These are phyloP conservation scores for Yamadazyma conglobata DNA, from an alignment of 1,139 yeast genomes.

Conservation along the genomic window DNA sequence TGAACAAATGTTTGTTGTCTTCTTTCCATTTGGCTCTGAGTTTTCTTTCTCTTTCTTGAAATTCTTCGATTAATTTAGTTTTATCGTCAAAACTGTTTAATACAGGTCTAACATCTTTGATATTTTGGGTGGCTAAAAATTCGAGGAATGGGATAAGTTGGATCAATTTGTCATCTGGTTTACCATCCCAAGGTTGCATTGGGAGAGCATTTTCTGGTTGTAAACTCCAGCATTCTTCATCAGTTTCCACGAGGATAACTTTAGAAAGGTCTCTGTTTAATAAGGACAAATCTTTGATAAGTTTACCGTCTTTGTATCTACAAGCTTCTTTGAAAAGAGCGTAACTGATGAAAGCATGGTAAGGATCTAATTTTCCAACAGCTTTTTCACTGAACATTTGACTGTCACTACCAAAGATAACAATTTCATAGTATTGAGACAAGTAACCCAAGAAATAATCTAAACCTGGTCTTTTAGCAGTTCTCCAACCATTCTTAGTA, in stretches of 20 bases:
- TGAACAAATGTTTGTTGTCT: slow-evolving; percentile 55
- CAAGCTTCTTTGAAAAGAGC: slow-evolving; percentile 91
- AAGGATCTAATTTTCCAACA: slow-evolving; percentile 87
- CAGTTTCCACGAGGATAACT: slow-evolving; percentile 75
- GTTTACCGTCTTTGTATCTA: slow-evolving; percentile 82
- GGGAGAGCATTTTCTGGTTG: slow-evolving; percentile 94
- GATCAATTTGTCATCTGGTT: slow-evolving; percentile 72
- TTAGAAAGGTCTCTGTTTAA: slow-evolving; percentile 88
- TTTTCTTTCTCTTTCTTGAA: slow-evolving; percentile 67
- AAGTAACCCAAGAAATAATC: slow-evolving; percentile 94
- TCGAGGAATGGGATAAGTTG: slow-evolving; percentile 88
- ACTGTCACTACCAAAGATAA: slow-evolving; percentile 80
- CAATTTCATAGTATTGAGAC: slow-evolving; percentile 94
- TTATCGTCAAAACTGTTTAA: slow-evolving; percentile 65
- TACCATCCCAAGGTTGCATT: slow-evolving; percentile 83
- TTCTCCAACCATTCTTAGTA: slow-evolving; percentile 93
- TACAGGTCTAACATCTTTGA: slow-evolving; percentile 87
- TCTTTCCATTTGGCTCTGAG: slow-evolving; percentile 66
- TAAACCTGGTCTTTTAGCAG: slow-evolving; percentile 97
- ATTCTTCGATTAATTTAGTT: slow-evolving; percentile 68
- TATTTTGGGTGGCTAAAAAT: slow-evolving; percentile 88
- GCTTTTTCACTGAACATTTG: slow-evolving; percentile 84
- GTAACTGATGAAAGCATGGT: slow-evolving; percentile 83
- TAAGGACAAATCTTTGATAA: slow-evolving; percentile 80
- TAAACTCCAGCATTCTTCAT: slow-evolving; percentile 65